Evolutionary conservation across 108 stramenopile species (phyloP).

Genomic region (Chaetoceros muelleri): DNA sequence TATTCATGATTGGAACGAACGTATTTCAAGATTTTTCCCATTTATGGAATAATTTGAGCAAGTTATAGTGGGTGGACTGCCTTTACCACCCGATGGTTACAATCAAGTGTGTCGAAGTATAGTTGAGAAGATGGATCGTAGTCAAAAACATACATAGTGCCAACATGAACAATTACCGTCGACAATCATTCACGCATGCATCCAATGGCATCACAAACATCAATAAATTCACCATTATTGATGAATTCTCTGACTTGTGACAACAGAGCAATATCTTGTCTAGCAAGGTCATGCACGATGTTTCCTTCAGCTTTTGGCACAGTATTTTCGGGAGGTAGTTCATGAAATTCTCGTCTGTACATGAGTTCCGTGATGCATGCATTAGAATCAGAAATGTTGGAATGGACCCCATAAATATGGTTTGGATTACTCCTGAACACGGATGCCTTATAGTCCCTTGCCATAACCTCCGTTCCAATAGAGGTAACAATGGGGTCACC

Average conservation of each 20-base stretch:
- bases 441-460: slow-evolving; percentile 43
- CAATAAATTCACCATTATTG: slow-evolving; percentile 40
- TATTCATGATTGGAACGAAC: neutral
- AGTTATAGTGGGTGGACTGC: too few relatives aligned
- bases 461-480: slow-evolving; percentile 50
- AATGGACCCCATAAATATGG: slow-evolving; percentile 13
- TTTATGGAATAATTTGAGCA: neutral
- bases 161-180: neutral
- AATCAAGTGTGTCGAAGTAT: too few relatives aligned
- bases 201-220: slow-evolving; percentile 35
- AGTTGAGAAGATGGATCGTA: too few relatives aligned
- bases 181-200: slow-evolving; percentile 12
- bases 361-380: slow-evolving; percentile 34
- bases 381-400: slow-evolving; percentile 6
- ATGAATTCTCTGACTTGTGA: slow-evolving; percentile 50
- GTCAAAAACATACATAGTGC: too few relatives aligned
- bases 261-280: slow-evolving; percentile 33
- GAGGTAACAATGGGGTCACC: slow-evolving; percentile 59
- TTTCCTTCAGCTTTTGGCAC: slow-evolving; percentile 9
- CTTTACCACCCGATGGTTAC: too few relatives aligned
- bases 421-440: slow-evolving; percentile 32
- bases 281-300: slow-evolving; percentile 51
- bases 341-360: slow-evolving; percentile 26
- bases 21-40: neutral
- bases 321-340: slow-evolving; percentile 13